These are phyloP conservation scores for Phytophthora rubi DNA, from an alignment of 352 stramenopile genomes.

Conservation along the genomic window DNA sequence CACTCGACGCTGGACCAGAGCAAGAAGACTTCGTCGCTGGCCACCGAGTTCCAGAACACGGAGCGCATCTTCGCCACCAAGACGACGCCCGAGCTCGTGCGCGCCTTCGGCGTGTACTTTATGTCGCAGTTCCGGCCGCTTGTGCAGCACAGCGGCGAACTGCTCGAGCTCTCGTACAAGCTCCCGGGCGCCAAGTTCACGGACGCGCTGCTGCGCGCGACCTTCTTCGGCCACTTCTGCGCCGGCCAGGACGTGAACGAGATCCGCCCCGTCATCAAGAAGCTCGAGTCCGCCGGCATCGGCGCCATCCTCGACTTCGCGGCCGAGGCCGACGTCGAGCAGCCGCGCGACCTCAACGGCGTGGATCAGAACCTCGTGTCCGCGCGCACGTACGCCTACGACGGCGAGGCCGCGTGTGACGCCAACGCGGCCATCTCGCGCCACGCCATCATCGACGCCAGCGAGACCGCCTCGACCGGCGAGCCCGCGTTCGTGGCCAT, in stretches of 20 bases:
- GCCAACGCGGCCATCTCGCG: conserved; percentile 88
- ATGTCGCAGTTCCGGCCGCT: conserved; percentile 87
- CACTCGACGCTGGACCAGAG: conserved; percentile 14
- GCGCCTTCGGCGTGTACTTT: conserved; percentile 88
- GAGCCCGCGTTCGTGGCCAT: conserved; percentile 95
- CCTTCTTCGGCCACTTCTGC: conserved; percentile 98
- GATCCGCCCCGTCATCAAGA: conserved; percentile 81
- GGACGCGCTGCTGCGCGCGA: conserved; percentile 90
- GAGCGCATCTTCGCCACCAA: conserved; percentile 88
- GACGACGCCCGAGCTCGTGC: conserved; percentile 85
- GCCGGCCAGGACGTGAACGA: conserved; percentile 90
- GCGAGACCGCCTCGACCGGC: conserved; percentile 38
- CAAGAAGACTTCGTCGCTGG: conserved; percentile 18
- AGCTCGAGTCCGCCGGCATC: conserved; percentile 87
- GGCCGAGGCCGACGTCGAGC: conserved; percentile 92
- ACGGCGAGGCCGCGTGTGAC: conserved; percentile 94
- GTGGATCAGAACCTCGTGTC: conserved; percentile 84
- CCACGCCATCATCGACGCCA: conserved; percentile 82
- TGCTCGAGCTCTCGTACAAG: conserved; percentile 86
- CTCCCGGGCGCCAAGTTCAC: conserved; percentile 87
- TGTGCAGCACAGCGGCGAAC: conserved; percentile 86
- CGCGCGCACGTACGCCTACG: conserved; percentile 96
- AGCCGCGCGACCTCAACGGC: conserved; percentile 79
- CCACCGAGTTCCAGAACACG: conserved; percentile 72
- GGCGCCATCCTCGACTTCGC: conserved; percentile 98